These are phyloP conservation scores for Alternaria sp. DNA, from an alignment of 2,329 filamentous ascomycete genomes.

Conservation along the genomic window DNA sequence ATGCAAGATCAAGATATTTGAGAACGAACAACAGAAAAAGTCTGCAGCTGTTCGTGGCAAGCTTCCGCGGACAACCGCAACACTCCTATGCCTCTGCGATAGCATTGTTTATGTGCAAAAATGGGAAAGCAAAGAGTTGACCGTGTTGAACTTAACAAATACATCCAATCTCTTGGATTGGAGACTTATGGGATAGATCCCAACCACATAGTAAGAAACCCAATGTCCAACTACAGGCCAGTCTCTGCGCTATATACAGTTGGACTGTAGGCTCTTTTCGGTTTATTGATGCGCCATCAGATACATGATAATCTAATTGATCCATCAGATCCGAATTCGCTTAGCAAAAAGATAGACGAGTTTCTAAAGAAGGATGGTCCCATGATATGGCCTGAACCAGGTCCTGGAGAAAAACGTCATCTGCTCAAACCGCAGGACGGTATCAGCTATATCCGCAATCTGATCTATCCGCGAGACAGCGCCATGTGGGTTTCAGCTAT, in stretches of 20 bases:
- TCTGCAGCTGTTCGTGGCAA: neutral
- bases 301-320: constrained; percentile 2
- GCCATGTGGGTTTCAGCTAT: constrained; percentile 6
- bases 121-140: neutral
- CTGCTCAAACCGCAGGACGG: constrained; percentile 15
- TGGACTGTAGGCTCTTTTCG: constrained; percentile 19
- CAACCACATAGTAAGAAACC: neutral
- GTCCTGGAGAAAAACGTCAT: constrained; percentile 13
- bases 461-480: constrained; percentile 24
- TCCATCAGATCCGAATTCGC: constrained; percentile 15
- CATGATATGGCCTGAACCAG: constrained; percentile 21
- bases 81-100: neutral
- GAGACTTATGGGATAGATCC: neutral
- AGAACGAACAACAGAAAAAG: neutral
- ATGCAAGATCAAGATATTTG: neutral
- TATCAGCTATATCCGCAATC: constrained; percentile 13
- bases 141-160: no score
- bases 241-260: constrained; percentile 9
- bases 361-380: constrained; percentile 20
- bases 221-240: neutral
- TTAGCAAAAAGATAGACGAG: constrained; percentile 22
- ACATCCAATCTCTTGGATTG: neutral
- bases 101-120: neutral
- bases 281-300: constrained; percentile 14
- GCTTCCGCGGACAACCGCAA: neutral